Base-by-base conservation (phyloP, 108 stramenopile genomes). In the Nitzschia inconspicua region DNA sequence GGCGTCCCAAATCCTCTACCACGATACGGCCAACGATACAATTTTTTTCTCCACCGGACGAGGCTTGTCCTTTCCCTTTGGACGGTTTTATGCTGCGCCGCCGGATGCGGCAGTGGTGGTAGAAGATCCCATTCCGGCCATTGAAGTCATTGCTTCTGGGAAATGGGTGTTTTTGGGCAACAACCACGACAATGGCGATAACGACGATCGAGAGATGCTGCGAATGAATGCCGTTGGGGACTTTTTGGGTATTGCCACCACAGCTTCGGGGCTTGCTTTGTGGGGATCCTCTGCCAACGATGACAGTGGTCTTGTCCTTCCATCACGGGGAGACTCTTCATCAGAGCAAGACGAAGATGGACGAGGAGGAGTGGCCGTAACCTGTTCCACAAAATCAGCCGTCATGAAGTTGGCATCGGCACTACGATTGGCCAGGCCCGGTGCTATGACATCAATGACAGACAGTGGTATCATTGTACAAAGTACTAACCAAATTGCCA, bases 401-500 rank as follows among this genome's bases (percentile, higher is more conserved):
- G 13, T 78, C 5, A 51, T 74, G 49, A 23, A 70, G 26, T 18
- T 73, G 11, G 62, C 68, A 18, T 52, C 54, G 9, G 23, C 37
- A 5, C 7, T 67, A 13, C 57, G 57, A 29, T 57, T 22, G n/a
- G 22, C 18, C 8, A 1, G 19, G 13, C 10, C 31, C 5, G 62
- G 61, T 14, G 9, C 34, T 9, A 35, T 27, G 9, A 64, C 66
- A 2, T 53, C 69, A 28, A 48, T 48, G 29, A 72, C 70, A 1
- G 70, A 75, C 8, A 64, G 64, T 47, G 73, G 73, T n/a, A 75
- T 75, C 47, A 40, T 79, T 43, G 27, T 73, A 20, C 39, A 55
- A 41, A 25, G 47, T 29, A 47, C 24, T 9, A 16, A 13, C 10
- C 60, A 24, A 29, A n/a, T 11, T 3, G 30, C 57, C 19, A 42